Evolutionary conservation across 2,329 filamentous ascomycete species (phyloP), one percentile per base, ranked within the genome.

Genomic region (Cercospora citrullina): DNA sequence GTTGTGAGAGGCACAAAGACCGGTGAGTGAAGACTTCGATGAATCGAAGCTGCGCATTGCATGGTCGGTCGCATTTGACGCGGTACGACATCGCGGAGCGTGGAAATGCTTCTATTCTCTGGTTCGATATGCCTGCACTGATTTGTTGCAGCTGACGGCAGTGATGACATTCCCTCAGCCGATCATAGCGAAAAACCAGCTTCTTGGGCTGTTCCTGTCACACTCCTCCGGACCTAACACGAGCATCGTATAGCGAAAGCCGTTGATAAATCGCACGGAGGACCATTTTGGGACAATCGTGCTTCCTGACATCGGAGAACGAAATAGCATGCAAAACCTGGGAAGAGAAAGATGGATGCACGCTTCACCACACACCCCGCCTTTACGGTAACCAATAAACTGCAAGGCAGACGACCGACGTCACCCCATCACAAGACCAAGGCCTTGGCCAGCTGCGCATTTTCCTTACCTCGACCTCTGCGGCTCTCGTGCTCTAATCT

Each of bases 1-100:
- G 79, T 82, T 51, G 81, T 83, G 2, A 76, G 81, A 70, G 82
- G 36, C 36, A 42, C 36, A 42, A 42, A 42, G 36, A 42, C n/a
- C 36, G 16, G 36, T 42, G 36, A 42, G 48, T 53, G 48, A 28
- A 53, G 48, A 21, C 48, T 53, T 21, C 1, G 21, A 53, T 4
- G 7, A 28, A 10, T 23, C 26, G 48, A 21, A 14, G 18, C 9
- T 6, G 8, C 48, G 14, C 7, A 5, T 14, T 53, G 36, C 6
- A 42, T 42, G 16, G 4, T 4, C 36, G 16, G 36, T 42, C 16
- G 36, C 7, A 42, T 42, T 7, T 42, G 36, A 42, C 6, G 36
- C 36, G 16, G 16, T 0, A n/a, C n/a, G 16, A n/a, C 36, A 2
- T 42, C 9, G 16, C 8, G 3, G 36, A 3, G 36, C 36, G 36